Evolutionary conservation across 1,284 basidiomycete genomes (phyloP).

Genomic region (Wallemia mellicola): DNA sequence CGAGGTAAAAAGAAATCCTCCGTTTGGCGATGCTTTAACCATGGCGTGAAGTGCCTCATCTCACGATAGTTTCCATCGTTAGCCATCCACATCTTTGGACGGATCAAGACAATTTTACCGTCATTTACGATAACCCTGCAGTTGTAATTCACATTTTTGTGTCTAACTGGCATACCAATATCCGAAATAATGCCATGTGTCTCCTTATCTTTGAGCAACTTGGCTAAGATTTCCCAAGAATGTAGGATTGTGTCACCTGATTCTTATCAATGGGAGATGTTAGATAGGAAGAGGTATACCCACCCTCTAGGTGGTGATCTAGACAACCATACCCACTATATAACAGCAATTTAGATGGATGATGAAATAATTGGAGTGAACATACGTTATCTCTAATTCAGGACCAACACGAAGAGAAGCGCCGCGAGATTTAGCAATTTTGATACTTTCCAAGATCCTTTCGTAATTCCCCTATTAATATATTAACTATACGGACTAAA

Average conservation of each 20-base stretch:
- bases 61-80: constrained; percentile 98
- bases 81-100: constrained; percentile 98
- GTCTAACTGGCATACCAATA: constrained; percentile 80
- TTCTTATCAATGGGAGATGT: background rate
- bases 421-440: constrained; percentile 57
- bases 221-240: constrained; percentile 77
- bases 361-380: constrained; percentile 5
- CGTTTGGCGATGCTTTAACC: constrained; percentile 56
- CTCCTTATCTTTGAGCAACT: constrained; percentile 48
- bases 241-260: constrained; percentile 76
- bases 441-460: constrained; percentile 66
- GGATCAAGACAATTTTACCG: constrained; percentile 60
- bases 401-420: constrained; percentile 86
- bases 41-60: constrained; percentile 82
- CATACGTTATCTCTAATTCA: constrained; percentile 85
- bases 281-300: constrained; percentile 2
- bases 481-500: background rate
- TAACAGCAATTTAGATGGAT: background rate
- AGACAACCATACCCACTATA: constrained; percentile 69
- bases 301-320: constrained; percentile 36
- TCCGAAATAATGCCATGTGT: constrained; percentile 59
- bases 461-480: constrained; percentile 47
- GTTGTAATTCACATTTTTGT: constrained; percentile 95
- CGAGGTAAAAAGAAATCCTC: constrained; percentile 71
- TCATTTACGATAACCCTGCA: constrained; percentile 70